Base-by-base conservation (phyloP, 768 basidiomycete species). In the Leccinum fibrillosum region DNA sequence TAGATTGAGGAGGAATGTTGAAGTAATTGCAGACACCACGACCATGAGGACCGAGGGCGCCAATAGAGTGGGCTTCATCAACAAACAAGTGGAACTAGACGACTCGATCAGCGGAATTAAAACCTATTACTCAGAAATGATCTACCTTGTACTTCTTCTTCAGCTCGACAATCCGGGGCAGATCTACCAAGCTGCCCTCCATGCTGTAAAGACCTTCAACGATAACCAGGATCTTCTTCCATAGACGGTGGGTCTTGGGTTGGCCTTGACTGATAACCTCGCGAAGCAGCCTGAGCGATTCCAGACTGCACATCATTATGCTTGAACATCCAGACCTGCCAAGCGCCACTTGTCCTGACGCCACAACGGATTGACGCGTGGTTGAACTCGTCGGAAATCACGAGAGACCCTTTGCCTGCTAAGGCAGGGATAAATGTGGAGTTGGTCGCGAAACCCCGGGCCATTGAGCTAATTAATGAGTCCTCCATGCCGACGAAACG, bases 241-340 rank as follows among this genome's bases (percentile, higher is more conserved):
- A 98, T 12, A 96, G 96, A n/a, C 96, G 76, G 67, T 98, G 97
- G 0, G 94, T 97, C 76, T 94, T 89, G 4, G 96, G 94, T 71
- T 98, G 96, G 15, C 97, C 97, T 73, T 99, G 97, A 66, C 90
- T 92, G 75, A 99, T 95, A 25, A 86, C 87, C 74, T 99, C 97
- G 47, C 86, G 80, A 68, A 99, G 76, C 12, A 98, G 68, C 8
- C 25, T 25, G 25, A 25, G 25, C 23, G 76, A 71, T 74, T 98
- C 96, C 55, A 99, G 76, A 51, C 79, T 85, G 42, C 78, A 25
- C 23, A 72, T 98, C 86, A 69, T 99, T 98, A 72, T 99, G 97
- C 80, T 95, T 96, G 86, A 92, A 99, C 83, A 87, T 89, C 49
- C 94, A 80, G 6, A 98, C 88, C 61, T 86, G 83, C 23, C 23